phyloP scores from a whole-genome alignment of 2,329 filamentous ascomycete species.

The Myriosclerotinia duriaeana region DNA sequence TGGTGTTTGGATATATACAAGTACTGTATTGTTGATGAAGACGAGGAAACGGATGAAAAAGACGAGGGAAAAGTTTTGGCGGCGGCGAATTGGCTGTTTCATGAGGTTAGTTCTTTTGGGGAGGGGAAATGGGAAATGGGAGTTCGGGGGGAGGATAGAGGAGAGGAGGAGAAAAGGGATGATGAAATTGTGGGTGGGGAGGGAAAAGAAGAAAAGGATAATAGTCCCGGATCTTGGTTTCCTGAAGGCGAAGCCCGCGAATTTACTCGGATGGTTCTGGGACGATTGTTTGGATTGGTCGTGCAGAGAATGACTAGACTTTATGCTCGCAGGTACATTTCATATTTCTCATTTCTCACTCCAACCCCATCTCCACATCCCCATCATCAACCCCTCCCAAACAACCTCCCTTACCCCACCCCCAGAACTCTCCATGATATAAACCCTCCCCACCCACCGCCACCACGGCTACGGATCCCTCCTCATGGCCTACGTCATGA shows the following conservation, averaged over 20 bases:
- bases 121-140: no score
- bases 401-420: rapidly evolving
- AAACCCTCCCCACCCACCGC: background rate
- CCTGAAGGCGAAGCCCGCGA: constrained; percentile 16
- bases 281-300: background rate
- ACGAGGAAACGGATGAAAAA: no score
- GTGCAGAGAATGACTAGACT: background rate
- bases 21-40: no score
- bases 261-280: background rate
- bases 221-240: background rate
- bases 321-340: constrained; percentile 4
- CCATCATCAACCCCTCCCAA: no score
- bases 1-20: no score
- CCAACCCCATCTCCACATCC: background rate
- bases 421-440: constrained; percentile 7
- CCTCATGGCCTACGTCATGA: constrained; percentile 11
- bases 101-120: no score
- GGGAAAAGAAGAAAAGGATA: background rate
- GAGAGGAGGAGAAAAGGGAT: background rate
- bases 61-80: no score
- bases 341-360: no score
- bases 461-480: background rate
- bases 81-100: no score
- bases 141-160: no score
- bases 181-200: background rate